Evolutionary conservation across 495 filamentous ascomycete genomes (phyloP), one percentile per base, ranked within the genome.

Genomic region (Delitschia confertaspora): DNA sequence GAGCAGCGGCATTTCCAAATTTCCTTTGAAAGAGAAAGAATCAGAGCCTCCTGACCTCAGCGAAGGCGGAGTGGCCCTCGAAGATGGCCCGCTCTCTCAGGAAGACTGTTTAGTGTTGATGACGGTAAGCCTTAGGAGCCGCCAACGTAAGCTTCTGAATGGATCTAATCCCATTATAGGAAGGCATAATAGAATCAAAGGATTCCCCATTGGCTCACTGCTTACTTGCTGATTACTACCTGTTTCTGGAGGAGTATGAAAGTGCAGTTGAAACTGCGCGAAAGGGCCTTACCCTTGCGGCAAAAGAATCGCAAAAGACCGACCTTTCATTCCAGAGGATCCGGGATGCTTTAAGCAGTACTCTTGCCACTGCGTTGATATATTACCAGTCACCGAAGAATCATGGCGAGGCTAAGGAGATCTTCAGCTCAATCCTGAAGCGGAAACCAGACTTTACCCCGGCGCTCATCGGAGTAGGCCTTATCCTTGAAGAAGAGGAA

Each of bases 401-500:
- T 49, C 91, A 96, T 55, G 68, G 76, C 18, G 88, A 96, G 66
- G 93, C 91, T 2, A 87, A 83, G 53, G 51, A 47, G 9, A 71
- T 93, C 7, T 99, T 99, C 49, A 78, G 91, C 47, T 67, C 68
- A 6, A 83, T 95, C 1, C 70, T 99, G 0, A 63, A 73, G 30
- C 73, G 80, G 25, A 83, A 85, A 34, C 70, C 77, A 6, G 72
- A 69, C 1, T 86, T 83, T 2, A 88, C 85, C 5, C 65, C 76
- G 32, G 91, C 86, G 29, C 68, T 98, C 25, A 81, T 96, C 36
- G 91, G 91, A 2, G 76, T 95, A 37, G 91, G 91, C 7, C 62
- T 95, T 18, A 88, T 98, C 23, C 77, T 88, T 29, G 85, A 95
- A 63, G 88, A 95, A 47, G 85, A 95, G 53, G 83, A 93, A 50